Evolutionary conservation across 345 rosid genomes (phyloP).

Genomic region (Syzygium grande): DNA sequence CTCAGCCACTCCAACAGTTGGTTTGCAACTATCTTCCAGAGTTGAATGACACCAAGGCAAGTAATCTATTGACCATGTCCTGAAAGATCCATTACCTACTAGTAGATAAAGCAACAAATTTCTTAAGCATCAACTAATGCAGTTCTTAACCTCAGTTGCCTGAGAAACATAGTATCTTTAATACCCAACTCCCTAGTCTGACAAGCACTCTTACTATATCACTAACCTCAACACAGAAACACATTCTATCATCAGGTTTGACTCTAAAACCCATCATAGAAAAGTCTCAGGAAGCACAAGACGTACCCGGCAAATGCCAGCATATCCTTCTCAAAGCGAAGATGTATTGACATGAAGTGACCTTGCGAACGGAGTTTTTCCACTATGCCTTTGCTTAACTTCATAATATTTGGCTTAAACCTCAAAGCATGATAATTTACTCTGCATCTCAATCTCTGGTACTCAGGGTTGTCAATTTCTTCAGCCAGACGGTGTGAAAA

Average conservation of each 20-base stretch:
- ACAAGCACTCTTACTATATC: not conserved
- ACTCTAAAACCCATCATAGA: not conserved
- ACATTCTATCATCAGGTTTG: not conserved
- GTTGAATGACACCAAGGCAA: not conserved
- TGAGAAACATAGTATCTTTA: not conserved
- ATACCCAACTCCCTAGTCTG: not conserved
- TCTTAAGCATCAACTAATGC: not conserved
- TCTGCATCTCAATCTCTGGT: slow-evolving; percentile 95
- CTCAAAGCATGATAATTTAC: slow-evolving; percentile 95
- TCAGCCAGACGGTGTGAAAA: slow-evolving; percentile 98
- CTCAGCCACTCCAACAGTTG: not conserved
- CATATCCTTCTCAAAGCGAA: slow-evolving; percentile 99
- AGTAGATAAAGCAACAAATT: not conserved
- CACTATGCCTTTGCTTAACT: slow-evolving; percentile 84
- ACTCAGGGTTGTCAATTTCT: slow-evolving; percentile 87
- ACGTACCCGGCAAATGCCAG: slow-evolving; percentile 97
- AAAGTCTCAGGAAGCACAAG: not conserved
- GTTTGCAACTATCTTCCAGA: not conserved
- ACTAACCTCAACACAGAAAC: not conserved
- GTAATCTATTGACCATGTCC: not conserved
- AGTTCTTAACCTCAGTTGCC: not conserved
- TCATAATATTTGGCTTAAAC: slow-evolving; percentile 92
- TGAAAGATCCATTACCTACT: not conserved
- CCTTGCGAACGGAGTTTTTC: slow-evolving; percentile 95
- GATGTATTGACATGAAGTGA: slow-evolving; percentile 98